Conservation (phyloP, 768 basidiomycete species). For the Macrolepiota dolichaula region DNA sequence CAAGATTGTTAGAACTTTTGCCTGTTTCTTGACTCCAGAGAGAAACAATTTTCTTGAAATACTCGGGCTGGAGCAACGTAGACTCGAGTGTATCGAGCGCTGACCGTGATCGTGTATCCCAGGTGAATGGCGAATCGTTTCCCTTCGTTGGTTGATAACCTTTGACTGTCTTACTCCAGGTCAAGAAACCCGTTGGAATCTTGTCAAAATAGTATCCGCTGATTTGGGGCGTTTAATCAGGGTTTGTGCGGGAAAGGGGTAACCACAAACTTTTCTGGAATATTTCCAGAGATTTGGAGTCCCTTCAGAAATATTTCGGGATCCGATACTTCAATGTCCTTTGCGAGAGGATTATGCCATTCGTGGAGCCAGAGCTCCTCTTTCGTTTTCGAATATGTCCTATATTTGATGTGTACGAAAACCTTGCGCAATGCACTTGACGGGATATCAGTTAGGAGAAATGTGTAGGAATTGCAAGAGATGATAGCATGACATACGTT, state of each 20-base stretch:
- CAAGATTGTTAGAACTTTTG: conserved; percentile 45
- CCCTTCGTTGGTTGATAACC: conserved; percentile 46
- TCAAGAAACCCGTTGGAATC: conserved; percentile 71
- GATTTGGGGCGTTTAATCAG: conserved; percentile 8
- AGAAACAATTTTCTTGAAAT: conserved; percentile 55
- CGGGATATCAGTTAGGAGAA: not conserved
- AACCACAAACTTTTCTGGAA: conserved; percentile 28
- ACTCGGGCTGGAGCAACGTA: conserved; percentile 43
- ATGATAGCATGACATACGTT: conserved; percentile 39
- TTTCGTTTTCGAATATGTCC: conserved; percentile 62
- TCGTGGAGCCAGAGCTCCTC: conserved; percentile 73
- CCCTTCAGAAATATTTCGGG: conserved; percentile 46
- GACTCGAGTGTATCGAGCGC: conserved; percentile 50
- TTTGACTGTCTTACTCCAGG: conserved; percentile 65
- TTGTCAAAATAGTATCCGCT: conserved; percentile 67
- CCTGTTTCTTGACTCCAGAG: conserved; percentile 84
- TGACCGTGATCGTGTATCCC: conserved; percentile 53
- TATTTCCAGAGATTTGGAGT: conserved; percentile 33
- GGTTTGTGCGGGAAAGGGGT: not conserved
- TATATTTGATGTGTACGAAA: conserved; percentile 37
- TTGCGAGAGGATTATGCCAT: conserved; percentile 63
- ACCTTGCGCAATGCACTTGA: conserved; percentile 12
- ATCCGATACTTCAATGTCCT: conserved; percentile 41
- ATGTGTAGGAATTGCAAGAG: not conserved
- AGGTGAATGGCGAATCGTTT: conserved; percentile 36